Base-by-base conservation (phyloP, 306 rosid genomes). In the Pyrus bretschneideri region DNA sequence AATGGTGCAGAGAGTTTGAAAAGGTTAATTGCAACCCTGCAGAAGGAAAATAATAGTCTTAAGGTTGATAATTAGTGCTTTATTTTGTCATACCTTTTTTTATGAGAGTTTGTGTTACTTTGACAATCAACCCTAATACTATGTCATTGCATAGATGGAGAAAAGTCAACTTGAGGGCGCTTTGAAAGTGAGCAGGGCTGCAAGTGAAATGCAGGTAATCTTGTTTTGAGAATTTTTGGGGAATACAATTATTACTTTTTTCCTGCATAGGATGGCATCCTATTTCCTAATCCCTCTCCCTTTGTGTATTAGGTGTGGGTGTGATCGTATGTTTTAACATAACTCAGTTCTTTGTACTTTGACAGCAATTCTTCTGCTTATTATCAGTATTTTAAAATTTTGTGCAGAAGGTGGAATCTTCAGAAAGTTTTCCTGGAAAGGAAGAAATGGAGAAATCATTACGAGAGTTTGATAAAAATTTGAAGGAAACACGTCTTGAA, bases 401-500 rank as follows among this genome's bases (percentile, higher is more conserved):
- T 60, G 63, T 74, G 77, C 78, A 91, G 98, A 70, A 73, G 70
- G 78, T 85, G 35, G 89, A 82, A 69, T 76, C 85, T 68, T 85
- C 90, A 76, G 83, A 78, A 87, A 82, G 79, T 75, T 89, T 84
- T 78, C 87, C 92, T 44, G 90, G 85, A 74, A 89, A 85, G 85
- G 93, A 90, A 84, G 97, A 96, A 69, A 77, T 88, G 99, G 97
- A 91, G 82, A 81, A 78, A 30, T 86, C 88, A 72, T 67, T 92
- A 81, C 87, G 80, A 79, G 88, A 86, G 78, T 76, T 87, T 69
- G 83, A 87, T 75, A 82, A 83, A 71, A 97, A 92, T 76, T 83
- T 92, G 82, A 88, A 85, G 86, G 95, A 89, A 79, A 76, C 89
- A 38, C 85, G 79, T n/a, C 79, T 31, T 75, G 96, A 89, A 72